phyloP scores from a whole-genome alignment of 2,329 filamentous ascomycete species.

The Colletotrichum tanaceti region DNA sequence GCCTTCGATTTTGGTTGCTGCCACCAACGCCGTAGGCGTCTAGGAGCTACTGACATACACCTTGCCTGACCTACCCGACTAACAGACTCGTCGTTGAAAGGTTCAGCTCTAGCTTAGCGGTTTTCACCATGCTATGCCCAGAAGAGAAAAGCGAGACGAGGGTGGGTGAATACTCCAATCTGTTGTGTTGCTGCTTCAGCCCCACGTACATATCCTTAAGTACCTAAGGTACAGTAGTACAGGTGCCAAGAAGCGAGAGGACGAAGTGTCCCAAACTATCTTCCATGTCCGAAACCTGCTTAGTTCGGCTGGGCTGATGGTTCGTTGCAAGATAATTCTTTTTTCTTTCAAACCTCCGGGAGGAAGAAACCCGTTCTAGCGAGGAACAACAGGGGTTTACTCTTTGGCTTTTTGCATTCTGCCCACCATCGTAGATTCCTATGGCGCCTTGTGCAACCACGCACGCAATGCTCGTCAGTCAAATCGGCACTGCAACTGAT shows the following conservation, averaged over 20 bases:
- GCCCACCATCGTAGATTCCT: background rate
- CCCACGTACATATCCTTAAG: constrained; percentile 1
- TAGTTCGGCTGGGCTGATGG: background rate
- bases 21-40: no score
- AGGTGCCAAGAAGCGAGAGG: background rate
- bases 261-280: background rate
- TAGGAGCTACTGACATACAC: background rate
- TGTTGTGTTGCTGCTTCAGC: constrained; percentile 4
- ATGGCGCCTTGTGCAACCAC: constrained; percentile 4
- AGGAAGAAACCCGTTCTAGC: background rate
- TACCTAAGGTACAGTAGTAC: no score
- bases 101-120: background rate
- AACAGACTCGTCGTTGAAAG: background rate
- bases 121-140: constrained; percentile 5
- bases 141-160: constrained; percentile 20
- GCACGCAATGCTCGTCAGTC: constrained; percentile 1
- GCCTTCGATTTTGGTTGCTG: no score
- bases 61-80: background rate
- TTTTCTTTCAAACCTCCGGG: no score
- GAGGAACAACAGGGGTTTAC: background rate
- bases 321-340: no score
- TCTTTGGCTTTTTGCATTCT: constrained; percentile 3
- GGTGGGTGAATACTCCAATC: background rate
- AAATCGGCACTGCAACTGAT: constrained; percentile 9
- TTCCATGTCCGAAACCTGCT: constrained; percentile 23